Percentiles rank a stretch among this genome's conserved stretches.
Evolutionary conservation across 106 monocot genomes (phyloP).

Genomic region (Dendrobium catenatum): DNA sequence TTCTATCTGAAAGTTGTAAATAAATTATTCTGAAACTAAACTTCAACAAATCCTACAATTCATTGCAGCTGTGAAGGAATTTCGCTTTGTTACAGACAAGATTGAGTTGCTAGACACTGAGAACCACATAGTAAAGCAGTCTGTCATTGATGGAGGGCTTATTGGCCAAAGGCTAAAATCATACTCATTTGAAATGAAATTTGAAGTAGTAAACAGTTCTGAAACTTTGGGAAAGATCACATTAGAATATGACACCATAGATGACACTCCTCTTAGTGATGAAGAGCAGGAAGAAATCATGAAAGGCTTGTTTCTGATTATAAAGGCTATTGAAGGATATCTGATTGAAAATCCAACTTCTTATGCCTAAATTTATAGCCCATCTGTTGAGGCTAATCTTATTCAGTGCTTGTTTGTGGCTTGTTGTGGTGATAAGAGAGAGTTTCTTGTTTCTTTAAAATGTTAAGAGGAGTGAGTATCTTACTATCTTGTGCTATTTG

Average conservation of each 20-base stretch:
- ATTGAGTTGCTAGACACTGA: constrained; percentile 20
- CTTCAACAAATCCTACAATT: not conserved
- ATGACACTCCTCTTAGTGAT: constrained; percentile 10
- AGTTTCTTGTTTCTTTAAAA: not conserved
- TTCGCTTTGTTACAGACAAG: constrained; percentile 14
- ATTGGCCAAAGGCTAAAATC: constrained; percentile 22
- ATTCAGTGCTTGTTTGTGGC: not conserved
- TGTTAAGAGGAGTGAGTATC: not conserved
- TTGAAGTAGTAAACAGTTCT: not conserved
- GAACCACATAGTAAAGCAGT: constrained; percentile 18
- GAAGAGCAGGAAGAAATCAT: constrained; percentile 17
- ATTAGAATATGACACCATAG: constrained; percentile 19
- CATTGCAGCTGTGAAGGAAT: constrained; percentile 1
- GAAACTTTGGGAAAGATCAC: constrained; percentile 11
- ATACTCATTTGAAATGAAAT: constrained; percentile 8
- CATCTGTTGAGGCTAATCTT: not conserved
- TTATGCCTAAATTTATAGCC: constrained; percentile 9
- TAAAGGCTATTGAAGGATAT: constrained; percentile 20
- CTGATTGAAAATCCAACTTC: constrained; percentile 18
- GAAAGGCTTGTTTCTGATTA: not conserved
- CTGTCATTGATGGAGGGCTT: constrained; percentile 26
- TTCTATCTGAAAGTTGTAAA: too few relatives aligned
- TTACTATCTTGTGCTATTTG: too few relatives aligned
- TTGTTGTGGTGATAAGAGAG: not conserved
- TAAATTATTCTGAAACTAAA: too few relatives aligned